These are phyloP conservation scores for Trichoderma aggressivum DNA, from an alignment of 2,329 filamentous ascomycete genomes.

Conservation along the genomic window DNA sequence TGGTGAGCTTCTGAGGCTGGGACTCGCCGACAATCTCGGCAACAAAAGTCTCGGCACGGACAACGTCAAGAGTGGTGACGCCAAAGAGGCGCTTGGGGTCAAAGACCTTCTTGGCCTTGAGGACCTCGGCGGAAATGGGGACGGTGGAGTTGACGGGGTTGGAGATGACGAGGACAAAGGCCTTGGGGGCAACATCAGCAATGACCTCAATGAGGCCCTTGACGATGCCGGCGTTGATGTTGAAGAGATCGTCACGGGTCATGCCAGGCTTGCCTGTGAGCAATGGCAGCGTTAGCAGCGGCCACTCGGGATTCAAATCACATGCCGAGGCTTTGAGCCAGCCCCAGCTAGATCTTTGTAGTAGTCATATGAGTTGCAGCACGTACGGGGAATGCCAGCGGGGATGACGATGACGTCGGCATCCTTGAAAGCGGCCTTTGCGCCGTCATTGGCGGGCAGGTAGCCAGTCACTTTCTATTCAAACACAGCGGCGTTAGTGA, in stretches of 20 bases:
- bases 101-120: slow-evolving; percentile 91
- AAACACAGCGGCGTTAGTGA: slow-evolving; percentile 8
- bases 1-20: slow-evolving; percentile 75
- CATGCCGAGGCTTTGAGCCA: background rate
- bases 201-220: slow-evolving; percentile 86
- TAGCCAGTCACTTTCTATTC: slow-evolving; percentile 78
- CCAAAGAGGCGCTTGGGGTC: slow-evolving; percentile 95
- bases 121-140: slow-evolving; percentile 92
- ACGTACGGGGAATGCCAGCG: slow-evolving; percentile 88
- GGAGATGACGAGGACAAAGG: slow-evolving; percentile 94
- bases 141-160: slow-evolving; percentile 99
- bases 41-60: slow-evolving; percentile 96
- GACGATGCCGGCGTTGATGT: slow-evolving; percentile 98
- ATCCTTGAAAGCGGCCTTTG: slow-evolving; percentile 84
- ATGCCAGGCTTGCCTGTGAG: slow-evolving; percentile 90
- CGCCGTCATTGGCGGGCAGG: slow-evolving; percentile 80
- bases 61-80: slow-evolving; percentile 97
- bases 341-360: background rate
- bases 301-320: background rate
- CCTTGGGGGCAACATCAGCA: slow-evolving; percentile 86
- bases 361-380: slow-evolving; percentile 29
- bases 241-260: slow-evolving; percentile 99
- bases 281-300: slow-evolving; percentile 23
- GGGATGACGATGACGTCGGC: slow-evolving; percentile 97
- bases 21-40: slow-evolving; percentile 78